Evolutionary conservation across 345 rosid species (phyloP), one percentile per base, ranked within the genome.

Genomic region (Hypericum perforatum): DNA sequence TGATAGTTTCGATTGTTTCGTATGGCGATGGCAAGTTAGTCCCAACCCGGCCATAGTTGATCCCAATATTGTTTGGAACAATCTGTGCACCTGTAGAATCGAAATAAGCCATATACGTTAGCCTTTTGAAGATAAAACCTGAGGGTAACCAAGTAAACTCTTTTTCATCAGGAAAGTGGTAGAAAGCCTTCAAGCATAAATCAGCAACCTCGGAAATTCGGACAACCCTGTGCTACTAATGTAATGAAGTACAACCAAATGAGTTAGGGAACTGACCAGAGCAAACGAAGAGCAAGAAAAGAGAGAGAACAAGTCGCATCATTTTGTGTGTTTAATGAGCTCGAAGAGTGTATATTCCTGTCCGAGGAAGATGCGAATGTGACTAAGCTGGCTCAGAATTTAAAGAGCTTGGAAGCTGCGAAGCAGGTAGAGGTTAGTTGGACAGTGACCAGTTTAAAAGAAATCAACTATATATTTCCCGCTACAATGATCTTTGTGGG

Each of bases 11-110:
- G 14, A 82, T 68, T 3, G 90, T 74, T 45, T 57, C 68, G 59
- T 50, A 72, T 7, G 86, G 73, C 9, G 86, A 61, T 6, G 95
- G 95, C 53, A 82, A 67, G 64, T 86, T 76, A 69, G 64, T 61
- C 51, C 78, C 84, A 5, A 75, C 52, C 63, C 37, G 70, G 5
- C 84, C 84, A 13, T 70, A 78, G 55, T 78, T 78, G 41, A 78
- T 55, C 40, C 84, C 84, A 5, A 78, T 61, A 52, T 51, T 66
- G 63, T 43, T 66, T 8, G 54, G 44, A 37, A 41, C 32, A 22
- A 22, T 41, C 5, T 58, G 63, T n/a, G 86, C 78, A 58, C 56
- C 89, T 81, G 72, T 22, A 22, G 29, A 2, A 47, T 39, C 32
- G 6, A 5, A 43, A 41, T 49, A 42, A 37, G 11, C n/a, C 11